Evolutionary conservation across 2,329 filamentous ascomycete genomes (phyloP), one percentile per base, ranked within the genome.

Genomic region (Eutypa lata): DNA sequence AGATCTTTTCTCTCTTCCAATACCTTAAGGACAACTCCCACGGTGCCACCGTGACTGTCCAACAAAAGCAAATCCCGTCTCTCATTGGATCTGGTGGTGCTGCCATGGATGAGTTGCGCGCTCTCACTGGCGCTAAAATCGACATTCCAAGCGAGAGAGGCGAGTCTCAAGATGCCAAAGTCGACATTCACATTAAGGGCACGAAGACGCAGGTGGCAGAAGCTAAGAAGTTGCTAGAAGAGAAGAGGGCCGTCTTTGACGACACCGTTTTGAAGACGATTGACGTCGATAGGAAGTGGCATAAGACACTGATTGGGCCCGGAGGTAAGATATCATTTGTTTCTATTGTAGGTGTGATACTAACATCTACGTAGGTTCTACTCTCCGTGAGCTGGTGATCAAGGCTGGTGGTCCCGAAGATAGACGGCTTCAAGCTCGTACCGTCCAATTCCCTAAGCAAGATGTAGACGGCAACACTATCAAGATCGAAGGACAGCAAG

Each of bases 251-350:
- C 56, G 80, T 91, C 19, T 97, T 97, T 62, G 91, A 97, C 64
- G 87, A 94, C 59, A 96, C 90, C n/a, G 80, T 97, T 48, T 84
- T 87, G 16, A 86, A 88, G 74, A 91, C 86, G 13, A 78, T 99
- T 47, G 89, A 95, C 33, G 86, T 99, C n/a, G 92, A 97, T 62
- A 90, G 91, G 76, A 96, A 95, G 77, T 86, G 94, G 72, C 94
- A 99, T 75, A 87, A 88, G 73, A 83, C 87, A 50, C 79, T 99
- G 58, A 99, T 99, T 71, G 94, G 94, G 57, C 78, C 86, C 60
- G 89, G 89, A 68, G 94, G 91, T 92, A 81, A 75, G 89, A 76
- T 63, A 10, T 22, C 7, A 24, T 37, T 28, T 1, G 52, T 46
- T 43, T 35, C 37, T 14, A 49, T 45, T 35, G 16, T 47, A 7